phyloP scores from a whole-genome alignment of 2,329 filamentous ascomycete genomes.

The Colletotrichum neosansevieriae region DNA sequence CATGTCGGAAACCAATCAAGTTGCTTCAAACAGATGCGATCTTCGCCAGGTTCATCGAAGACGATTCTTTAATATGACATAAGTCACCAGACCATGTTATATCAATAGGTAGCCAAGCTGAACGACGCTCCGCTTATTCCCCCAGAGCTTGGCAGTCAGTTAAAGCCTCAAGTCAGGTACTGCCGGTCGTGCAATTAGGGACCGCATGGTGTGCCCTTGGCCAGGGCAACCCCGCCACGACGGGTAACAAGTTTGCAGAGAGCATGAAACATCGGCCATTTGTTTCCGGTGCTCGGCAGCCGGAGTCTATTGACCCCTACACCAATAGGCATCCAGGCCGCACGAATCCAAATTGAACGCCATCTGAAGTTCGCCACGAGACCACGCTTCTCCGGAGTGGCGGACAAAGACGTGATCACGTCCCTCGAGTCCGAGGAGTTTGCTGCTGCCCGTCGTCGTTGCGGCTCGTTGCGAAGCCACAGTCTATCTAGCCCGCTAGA shows the following conservation, averaged over 20 bases:
- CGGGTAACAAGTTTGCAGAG: constrained; percentile 1
- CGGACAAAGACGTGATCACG: background rate
- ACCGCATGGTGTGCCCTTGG: background rate
- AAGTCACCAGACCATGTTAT: background rate
- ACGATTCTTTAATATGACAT: background rate
- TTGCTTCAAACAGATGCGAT: background rate
- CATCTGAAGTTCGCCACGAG: constrained; percentile 32
- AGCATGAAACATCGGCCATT: constrained; percentile 33
- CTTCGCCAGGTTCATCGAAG: background rate
- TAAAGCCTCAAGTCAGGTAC: background rate
- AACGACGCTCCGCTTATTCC: constrained; percentile 2
- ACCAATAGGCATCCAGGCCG: constrained; percentile 1
- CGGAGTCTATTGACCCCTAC: constrained; percentile 13
- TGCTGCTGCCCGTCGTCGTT: background rate
- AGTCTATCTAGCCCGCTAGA: background rate
- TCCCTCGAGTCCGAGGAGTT: background rate
- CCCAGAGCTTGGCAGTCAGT: background rate
- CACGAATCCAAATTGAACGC: constrained; percentile 19
- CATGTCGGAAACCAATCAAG: constrained; percentile 8
- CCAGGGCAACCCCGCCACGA: constrained; percentile 19
- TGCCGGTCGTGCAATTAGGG: constrained; percentile 1
- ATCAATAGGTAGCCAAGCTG: background rate
- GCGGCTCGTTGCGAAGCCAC: constrained; percentile 9
- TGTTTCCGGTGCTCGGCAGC: constrained; percentile 38
- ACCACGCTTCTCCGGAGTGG: background rate